phyloP scores from a whole-genome alignment of 495 filamentous ascomycete genomes.

The Thozetella sp. region DNA sequence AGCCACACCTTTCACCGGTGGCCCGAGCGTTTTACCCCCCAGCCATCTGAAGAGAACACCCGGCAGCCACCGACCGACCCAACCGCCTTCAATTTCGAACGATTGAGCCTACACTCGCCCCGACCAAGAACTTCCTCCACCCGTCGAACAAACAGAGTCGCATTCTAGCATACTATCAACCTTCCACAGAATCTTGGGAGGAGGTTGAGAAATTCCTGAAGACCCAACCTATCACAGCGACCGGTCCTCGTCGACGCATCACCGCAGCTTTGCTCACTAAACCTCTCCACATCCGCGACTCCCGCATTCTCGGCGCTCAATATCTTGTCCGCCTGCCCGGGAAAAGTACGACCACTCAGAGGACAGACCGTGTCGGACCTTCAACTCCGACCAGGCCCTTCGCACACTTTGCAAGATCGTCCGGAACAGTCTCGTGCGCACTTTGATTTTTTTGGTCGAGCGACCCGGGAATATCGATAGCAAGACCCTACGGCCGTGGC shows the following conservation, averaged over 20 bases:
- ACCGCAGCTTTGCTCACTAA: background rate
- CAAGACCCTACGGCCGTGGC: conserved; percentile 13
- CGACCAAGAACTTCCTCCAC: background rate
- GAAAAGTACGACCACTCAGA: conserved; percentile 1
- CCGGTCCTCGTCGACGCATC: background rate
- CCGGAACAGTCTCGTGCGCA: background rate
- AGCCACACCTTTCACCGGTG: background rate
- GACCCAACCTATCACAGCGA: background rate
- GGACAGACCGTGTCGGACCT: background rate
- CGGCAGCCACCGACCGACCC: conserved; percentile 2
- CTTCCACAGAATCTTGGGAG: background rate
- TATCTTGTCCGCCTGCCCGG: background rate
- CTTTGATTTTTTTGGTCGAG: background rate
- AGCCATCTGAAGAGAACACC: background rate
- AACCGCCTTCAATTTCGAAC: conserved; percentile 2
- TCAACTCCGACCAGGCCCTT: background rate
- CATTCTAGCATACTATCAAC: background rate
- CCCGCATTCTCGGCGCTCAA: background rate
- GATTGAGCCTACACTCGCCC: background rate
- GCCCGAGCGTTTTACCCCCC: background rate
- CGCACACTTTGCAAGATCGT: background rate
- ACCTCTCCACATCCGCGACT: background rate
- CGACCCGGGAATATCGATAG: conserved; percentile 6
- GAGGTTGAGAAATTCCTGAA: background rate
- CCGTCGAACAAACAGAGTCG: background rate